phyloP scores from a whole-genome alignment of 257 asterid species.

The Gardenia jasminoides region DNA sequence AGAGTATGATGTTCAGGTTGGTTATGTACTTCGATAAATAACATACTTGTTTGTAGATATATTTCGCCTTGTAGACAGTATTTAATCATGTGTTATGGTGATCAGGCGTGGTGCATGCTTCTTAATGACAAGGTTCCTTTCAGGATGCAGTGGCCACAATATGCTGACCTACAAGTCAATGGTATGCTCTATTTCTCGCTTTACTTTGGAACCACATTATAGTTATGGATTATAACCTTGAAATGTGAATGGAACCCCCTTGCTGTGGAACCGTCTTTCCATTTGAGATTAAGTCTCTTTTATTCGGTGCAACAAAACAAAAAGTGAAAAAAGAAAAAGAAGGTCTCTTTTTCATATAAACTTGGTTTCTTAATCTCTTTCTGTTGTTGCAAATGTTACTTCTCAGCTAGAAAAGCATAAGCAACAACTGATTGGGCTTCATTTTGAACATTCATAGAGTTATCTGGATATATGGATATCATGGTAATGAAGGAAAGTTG shows the following conservation, averaged over 20 bases:
- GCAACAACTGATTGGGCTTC: background rate
- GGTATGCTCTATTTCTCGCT: slow-evolving; percentile 44
- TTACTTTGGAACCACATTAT: slow-evolving; percentile 14
- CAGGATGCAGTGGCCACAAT: slow-evolving; percentile 97
- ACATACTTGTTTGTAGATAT: background rate
- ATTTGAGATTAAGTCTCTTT: background rate
- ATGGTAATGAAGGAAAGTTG: background rate
- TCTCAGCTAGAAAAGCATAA: too few species aligned
- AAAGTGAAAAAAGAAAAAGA: too few species aligned
- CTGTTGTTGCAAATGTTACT: background rate
- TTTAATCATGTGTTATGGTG: slow-evolving; percentile 12
- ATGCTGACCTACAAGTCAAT: slow-evolving; percentile 89
- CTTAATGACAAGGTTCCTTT: slow-evolving; percentile 89
- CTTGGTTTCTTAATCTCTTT: background rate
- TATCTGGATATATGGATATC: background rate
- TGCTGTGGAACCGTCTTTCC: background rate
- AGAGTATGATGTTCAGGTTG: slow-evolving; percentile 91
- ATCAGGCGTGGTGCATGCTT: slow-evolving; percentile 96
- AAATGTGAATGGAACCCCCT: background rate
- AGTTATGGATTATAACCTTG: background rate
- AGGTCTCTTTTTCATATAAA: background rate
- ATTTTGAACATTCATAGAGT: background rate
- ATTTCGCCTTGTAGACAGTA: background rate
- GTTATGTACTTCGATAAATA: slow-evolving; percentile 22
- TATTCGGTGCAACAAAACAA: too few species aligned